These are phyloP conservation scores for Thamnidium elegans DNA, from an alignment of 192 early-diverging fungal genomes.

Conservation along the genomic window DNA sequence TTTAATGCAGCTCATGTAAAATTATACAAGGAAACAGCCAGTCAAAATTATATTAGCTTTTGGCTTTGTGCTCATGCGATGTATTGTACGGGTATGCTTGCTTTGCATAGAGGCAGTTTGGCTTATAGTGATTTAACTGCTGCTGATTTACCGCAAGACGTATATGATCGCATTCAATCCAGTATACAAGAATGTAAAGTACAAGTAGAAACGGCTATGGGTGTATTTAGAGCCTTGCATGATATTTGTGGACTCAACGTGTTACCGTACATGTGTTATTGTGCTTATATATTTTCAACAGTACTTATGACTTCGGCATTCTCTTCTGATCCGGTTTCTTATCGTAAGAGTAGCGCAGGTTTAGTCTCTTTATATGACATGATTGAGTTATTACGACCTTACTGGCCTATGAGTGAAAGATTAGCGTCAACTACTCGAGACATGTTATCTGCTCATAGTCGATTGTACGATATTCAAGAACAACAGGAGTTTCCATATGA, in stretches of 20 bases:
- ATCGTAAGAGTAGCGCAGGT: constrained; percentile 20
- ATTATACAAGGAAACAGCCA: constrained; percentile 16
- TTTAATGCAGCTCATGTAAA: constrained; percentile 9
- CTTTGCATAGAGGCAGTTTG: constrained; percentile 28
- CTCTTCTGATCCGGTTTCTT: constrained; percentile 13
- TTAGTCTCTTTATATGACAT: constrained; percentile 17
- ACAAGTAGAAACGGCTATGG: constrained; percentile 21
- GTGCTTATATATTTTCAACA: constrained; percentile 33
- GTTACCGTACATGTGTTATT: constrained; percentile 29
- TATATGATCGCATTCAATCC: constrained; percentile 10
- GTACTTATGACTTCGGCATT: constrained; percentile 31
- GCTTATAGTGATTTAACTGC: constrained; percentile 21
- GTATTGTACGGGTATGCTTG: constrained; percentile 24
- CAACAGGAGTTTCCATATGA: constrained; percentile 6
- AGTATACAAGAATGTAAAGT: constrained; percentile 25
- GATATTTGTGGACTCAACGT: constrained; percentile 26
- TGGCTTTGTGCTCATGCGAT: constrained; percentile 25
- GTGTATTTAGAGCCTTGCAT: constrained; percentile 17
- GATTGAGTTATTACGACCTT: constrained; percentile 18
- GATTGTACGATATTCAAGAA: constrained; percentile 21
- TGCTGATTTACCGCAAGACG: background rate
- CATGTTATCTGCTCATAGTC: constrained; percentile 20
- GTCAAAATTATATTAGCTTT: constrained; percentile 22
- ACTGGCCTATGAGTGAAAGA: constrained; percentile 32
- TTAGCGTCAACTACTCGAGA: constrained; percentile 23